These are phyloP conservation scores for Boletus coffeatus DNA, from an alignment of 1,284 basidiomycete genomes.

Conservation along the genomic window DNA sequence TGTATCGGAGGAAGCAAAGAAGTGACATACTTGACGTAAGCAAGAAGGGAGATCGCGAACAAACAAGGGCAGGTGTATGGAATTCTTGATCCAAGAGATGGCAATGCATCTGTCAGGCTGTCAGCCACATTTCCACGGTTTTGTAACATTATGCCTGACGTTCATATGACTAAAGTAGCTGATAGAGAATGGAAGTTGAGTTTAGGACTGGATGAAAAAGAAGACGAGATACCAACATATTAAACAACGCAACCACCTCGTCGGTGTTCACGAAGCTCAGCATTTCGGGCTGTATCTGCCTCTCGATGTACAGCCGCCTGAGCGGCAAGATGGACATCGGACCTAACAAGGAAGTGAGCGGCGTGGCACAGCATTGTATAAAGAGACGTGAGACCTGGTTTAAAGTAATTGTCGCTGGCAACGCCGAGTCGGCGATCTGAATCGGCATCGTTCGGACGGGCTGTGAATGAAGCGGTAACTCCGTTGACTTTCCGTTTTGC, in stretches of 20 bases:
- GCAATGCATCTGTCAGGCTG: slow-evolving; percentile 52
- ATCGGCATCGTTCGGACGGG: slow-evolving; percentile 31
- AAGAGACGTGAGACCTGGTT: slow-evolving; percentile 59
- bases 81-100: slow-evolving; percentile 78
- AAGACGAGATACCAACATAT: slow-evolving; percentile 60
- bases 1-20: not conserved
- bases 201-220: slow-evolving; percentile 6
- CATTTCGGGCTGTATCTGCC: slow-evolving; percentile 87
- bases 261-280: slow-evolving; percentile 78
- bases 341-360: slow-evolving; percentile 33
- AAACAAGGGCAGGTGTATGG: slow-evolving; percentile 89
- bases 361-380: not conserved
- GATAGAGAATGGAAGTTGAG: slow-evolving; percentile 14
- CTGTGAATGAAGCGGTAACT: slow-evolving; percentile 35
- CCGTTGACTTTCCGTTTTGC: slow-evolving; percentile 70
- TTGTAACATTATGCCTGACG: slow-evolving; percentile 37
- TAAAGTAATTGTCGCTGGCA: slow-evolving; percentile 91
- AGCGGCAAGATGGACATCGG: slow-evolving; percentile 85
- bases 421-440: slow-evolving; percentile 64
- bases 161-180: slow-evolving; percentile 78
- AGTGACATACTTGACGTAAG: slow-evolving; percentile 78
- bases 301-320: slow-evolving; percentile 83
- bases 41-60: slow-evolving; percentile 88
- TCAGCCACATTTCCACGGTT: slow-evolving; percentile 4
- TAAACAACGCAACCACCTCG: slow-evolving; percentile 86